Evolutionary conservation across 2,329 filamentous ascomycete species (phyloP).

Genomic region (Paramyrothecium roridum): DNA sequence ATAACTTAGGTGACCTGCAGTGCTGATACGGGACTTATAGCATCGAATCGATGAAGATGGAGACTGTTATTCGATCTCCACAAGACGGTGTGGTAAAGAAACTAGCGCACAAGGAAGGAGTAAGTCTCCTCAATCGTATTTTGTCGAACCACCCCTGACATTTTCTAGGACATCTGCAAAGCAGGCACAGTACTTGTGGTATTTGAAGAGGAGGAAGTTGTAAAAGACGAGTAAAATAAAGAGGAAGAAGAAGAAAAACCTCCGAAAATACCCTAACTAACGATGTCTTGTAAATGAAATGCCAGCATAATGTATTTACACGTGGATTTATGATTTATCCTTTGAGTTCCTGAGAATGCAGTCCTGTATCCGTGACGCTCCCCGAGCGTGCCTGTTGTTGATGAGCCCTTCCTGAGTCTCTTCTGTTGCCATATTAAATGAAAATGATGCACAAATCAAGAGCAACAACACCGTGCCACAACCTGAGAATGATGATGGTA

Average conservation of each 20-base stretch:
- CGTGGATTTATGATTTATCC: background rate
- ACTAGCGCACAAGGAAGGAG: conserved; percentile 71
- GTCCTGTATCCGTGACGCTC: background rate
- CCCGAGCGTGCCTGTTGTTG: background rate
- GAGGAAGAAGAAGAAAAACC: background rate
- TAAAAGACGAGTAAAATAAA: conserved; percentile 16
- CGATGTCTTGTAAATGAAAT: conserved; percentile 6
- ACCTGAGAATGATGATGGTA: no score
- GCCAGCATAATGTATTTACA: background rate
- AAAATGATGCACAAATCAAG: background rate
- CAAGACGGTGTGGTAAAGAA: conserved; percentile 69
- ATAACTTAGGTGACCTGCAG: background rate
- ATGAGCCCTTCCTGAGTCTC: background rate
- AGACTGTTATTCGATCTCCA: conserved; percentile 76
- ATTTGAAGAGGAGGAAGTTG: conserved; percentile 58
- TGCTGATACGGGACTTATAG: conserved; percentile 32
- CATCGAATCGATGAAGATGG: conserved; percentile 90
- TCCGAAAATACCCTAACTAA: background rate
- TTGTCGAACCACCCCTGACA: background rate
- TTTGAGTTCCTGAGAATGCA: background rate
- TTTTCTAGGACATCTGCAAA: conserved; percentile 68
- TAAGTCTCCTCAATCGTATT: conserved; percentile 37
- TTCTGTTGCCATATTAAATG: background rate
- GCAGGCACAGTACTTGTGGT: conserved; percentile 71
- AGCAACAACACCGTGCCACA: background rate